phyloP scores from a whole-genome alignment of 2,329 filamentous ascomycete genomes.

The Neodidymelliopsis sp. region DNA sequence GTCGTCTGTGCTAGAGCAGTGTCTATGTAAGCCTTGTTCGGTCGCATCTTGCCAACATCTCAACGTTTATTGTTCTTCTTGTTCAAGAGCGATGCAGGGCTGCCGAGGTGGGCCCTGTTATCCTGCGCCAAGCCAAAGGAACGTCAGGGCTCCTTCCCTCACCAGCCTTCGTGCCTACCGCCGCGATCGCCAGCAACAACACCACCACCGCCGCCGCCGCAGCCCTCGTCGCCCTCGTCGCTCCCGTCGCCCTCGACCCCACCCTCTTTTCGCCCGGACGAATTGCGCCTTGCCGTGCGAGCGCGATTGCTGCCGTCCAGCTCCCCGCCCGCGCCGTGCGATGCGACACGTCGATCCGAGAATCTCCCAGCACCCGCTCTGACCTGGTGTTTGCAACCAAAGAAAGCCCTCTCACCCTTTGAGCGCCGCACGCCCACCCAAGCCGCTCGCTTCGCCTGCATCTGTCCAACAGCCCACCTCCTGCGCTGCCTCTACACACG shows the following conservation, averaged over 20 bases:
- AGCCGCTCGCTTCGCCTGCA: constrained; percentile 1
- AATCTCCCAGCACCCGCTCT: constrained; percentile 4
- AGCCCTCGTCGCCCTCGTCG: constrained; percentile 4
- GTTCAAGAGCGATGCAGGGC: constrained; percentile 5
- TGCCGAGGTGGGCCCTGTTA: background rate
- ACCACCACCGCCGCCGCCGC: constrained; percentile 11
- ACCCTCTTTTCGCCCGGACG: background rate
- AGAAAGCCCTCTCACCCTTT: constrained; percentile 20
- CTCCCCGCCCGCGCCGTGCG: constrained; percentile 4
- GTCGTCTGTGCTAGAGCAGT: too few species aligned
- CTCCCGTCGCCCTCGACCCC: too few species aligned
- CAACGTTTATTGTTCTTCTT: background rate
- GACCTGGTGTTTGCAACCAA: constrained; percentile 15
- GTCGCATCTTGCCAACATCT: background rate
- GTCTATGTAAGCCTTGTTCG: background rate
- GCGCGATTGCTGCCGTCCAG: constrained; percentile 22
- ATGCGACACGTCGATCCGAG: constrained; percentile 17
- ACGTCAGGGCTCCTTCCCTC: constrained; percentile 19
- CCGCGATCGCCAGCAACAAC: constrained; percentile 7
- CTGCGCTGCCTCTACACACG: background rate
- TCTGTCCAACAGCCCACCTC: background rate
- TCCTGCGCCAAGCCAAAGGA: constrained; percentile 1
- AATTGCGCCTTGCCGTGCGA: constrained; percentile 11
- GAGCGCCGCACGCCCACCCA: constrained; percentile 11
- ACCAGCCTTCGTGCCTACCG: constrained; percentile 8